phyloP scores from a whole-genome alignment of 225 moss, liverwort and hornwort genomes.

The Neckera pumila region DNA sequence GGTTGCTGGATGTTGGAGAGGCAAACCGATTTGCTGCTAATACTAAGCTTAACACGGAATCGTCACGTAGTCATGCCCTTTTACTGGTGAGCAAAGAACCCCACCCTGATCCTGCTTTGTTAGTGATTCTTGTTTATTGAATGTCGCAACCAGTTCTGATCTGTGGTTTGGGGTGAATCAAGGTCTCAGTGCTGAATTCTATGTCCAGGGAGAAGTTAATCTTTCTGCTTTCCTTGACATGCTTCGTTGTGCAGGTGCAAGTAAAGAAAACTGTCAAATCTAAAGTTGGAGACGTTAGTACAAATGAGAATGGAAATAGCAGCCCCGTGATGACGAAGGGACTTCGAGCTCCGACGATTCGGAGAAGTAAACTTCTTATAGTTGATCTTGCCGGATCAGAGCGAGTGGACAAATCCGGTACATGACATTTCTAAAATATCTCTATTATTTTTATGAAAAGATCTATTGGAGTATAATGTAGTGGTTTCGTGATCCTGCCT shows the following conservation, averaged over 20 bases:
- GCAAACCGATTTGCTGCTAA: constrained; percentile 96
- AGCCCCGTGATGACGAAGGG: constrained; percentile 12
- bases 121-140: not conserved
- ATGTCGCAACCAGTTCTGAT: not conserved
- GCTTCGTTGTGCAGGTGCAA: constrained; percentile 39
- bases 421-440: not conserved
- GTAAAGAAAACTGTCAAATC: constrained; percentile 30
- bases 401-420: constrained; percentile 49
- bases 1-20: constrained; percentile 67
- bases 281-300: not conserved
- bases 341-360: constrained; percentile 39
- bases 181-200: not conserved
- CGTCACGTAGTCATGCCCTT: constrained; percentile 95
- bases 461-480: not conserved
- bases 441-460: not conserved
- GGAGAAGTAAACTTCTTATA: constrained; percentile 52
- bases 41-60: constrained; percentile 92
- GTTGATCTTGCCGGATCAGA: constrained; percentile 59
- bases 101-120: not conserved
- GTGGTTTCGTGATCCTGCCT: not conserved
- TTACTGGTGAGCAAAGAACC: constrained; percentile 41
- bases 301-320: constrained; percentile 23
- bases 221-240: not conserved
- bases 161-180: not conserved
- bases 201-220: not conserved